A percentile compares a stretch with the other conserved stretches of the same genome.
Evolutionary conservation across 805 yeast genomes (phyloP).

Genomic region (Ogataea pilisensis): DNA sequence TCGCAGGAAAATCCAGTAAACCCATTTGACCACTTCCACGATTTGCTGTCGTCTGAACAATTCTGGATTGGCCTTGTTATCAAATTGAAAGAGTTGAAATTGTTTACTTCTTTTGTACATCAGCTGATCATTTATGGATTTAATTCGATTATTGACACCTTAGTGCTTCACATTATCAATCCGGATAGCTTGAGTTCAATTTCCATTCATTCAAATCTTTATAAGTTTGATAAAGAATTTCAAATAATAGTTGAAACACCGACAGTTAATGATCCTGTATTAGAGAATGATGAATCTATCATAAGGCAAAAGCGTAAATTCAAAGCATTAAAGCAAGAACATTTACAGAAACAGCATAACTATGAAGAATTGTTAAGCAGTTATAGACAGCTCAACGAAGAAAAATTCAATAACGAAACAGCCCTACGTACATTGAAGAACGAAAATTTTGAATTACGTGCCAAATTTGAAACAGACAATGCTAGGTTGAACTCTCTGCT

Average conservation of each 20-base stretch:
- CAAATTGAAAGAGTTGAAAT: slow-evolving; percentile 6
- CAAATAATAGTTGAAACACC: slow-evolving; percentile 4
- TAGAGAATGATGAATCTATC: slow-evolving; percentile 2
- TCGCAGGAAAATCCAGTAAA: slow-evolving; percentile 2
- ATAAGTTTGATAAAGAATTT: slow-evolving; percentile 11
- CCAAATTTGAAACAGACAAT: slow-evolving; percentile 10
- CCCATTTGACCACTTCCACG: slow-evolving; percentile 12
- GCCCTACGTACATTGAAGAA: slow-evolving; percentile 16
- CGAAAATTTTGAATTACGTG: slow-evolving; percentile 17
- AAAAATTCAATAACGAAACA: slow-evolving; percentile 26
- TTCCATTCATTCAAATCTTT: slow-evolving; percentile 2
- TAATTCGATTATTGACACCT: slow-evolving; percentile 17
- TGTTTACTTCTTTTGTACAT: slow-evolving; percentile 14
- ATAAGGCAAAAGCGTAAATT: slow-evolving; percentile 10
- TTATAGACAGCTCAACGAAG: slow-evolving; percentile 32
- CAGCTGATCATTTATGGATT: slow-evolving; percentile 23
- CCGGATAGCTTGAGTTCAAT: not conserved
- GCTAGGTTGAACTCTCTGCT: slow-evolving; percentile 19
- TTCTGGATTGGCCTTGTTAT: slow-evolving; percentile 21
- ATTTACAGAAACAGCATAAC: slow-evolving; percentile 11
- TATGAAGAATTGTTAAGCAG: slow-evolving; percentile 29
- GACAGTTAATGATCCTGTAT: not conserved
- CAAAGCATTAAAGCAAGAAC: slow-evolving; percentile 12
- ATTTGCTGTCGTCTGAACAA: slow-evolving; percentile 7
- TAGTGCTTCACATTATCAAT: slow-evolving; percentile 11